Percentiles rank a stretch among this genome's conserved stretches.
Evolutionary conservation across 352 stramenopile species (phyloP).

Genomic region (Globisporangium viniferum): DNA sequence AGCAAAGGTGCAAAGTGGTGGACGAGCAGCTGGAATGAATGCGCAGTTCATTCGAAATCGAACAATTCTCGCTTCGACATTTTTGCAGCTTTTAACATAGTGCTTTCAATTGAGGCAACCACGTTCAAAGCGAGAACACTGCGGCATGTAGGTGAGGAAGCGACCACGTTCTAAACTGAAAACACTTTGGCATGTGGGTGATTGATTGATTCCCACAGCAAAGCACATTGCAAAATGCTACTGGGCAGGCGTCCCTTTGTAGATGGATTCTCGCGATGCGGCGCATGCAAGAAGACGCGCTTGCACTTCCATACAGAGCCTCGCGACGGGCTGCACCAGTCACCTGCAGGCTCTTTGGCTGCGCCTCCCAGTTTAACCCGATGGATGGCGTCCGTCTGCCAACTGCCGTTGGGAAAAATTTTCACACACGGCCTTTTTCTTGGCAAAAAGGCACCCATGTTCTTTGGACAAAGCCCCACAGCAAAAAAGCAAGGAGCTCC

Average conservation of each 20-base stretch:
- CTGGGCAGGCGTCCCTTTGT: background rate
- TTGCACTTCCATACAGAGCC: background rate
- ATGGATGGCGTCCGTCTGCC: background rate
- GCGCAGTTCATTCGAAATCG: background rate
- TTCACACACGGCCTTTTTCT: background rate
- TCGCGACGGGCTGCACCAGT: conserved; percentile 6
- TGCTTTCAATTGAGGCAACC: background rate
- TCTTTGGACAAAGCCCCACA: background rate
- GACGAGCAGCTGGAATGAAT: background rate
- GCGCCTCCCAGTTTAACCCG: background rate
- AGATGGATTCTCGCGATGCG: background rate
- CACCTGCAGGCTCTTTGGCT: background rate
- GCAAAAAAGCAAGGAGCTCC: background rate
- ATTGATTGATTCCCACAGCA: no score
- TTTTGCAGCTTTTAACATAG: background rate
- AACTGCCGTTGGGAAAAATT: conserved; percentile 3
- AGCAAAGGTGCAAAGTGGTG: background rate
- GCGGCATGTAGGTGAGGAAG: background rate
- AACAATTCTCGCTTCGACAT: background rate
- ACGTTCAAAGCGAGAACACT: background rate
- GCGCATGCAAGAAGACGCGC: background rate
- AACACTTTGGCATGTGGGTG: background rate
- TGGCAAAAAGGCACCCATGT: conserved; percentile 7
- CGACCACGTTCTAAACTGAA: background rate
- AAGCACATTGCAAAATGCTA: background rate